Percentiles rank a stretch among this genome's conserved stretches.
Evolutionary conservation across 148 eudicot genomes (phyloP).

Genomic region (Oxyria digyna): DNA sequence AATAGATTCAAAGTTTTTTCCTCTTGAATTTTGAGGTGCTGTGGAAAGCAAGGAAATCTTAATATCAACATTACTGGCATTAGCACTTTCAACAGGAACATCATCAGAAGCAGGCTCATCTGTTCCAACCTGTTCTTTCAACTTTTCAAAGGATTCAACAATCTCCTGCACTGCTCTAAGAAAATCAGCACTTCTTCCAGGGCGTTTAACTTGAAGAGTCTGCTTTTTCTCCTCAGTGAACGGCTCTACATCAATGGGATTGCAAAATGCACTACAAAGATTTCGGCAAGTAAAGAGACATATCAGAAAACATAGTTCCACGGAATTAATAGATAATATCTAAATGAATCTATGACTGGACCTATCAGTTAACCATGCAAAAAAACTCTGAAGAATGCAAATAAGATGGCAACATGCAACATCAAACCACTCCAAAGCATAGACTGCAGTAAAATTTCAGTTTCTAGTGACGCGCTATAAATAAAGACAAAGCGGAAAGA

Average conservation of each 20-base stretch:
- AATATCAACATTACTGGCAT: conserved; percentile 14
- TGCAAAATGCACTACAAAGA: conserved; percentile 77
- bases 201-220: conserved; percentile 59
- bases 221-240: conserved; percentile 82
- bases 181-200: conserved; percentile 85
- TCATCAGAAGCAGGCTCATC: conserved; percentile 14
- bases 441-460: not conserved
- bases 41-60: conserved; percentile 22
- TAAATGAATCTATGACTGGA: not conserved
- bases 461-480: not conserved
- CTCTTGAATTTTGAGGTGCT: conserved; percentile 8
- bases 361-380: not conserved
- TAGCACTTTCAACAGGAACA: conserved; percentile 24
- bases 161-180: conserved; percentile 89
- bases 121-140: conserved; percentile 36
- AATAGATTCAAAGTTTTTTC: conserved; percentile 19
- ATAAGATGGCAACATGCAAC: not conserved
- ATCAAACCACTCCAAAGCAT: not conserved
- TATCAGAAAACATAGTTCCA: not conserved
- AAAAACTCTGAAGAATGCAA: not conserved
- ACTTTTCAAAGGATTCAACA: conserved; percentile 50
- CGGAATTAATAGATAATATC: not conserved
- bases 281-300: conserved; percentile 10
- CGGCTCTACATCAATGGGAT: conserved; percentile 87
- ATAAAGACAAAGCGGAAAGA: not conserved